These are phyloP conservation scores for Rhodotorula taiwanensis DNA, from an alignment of 768 basidiomycete genomes.

Conservation along the genomic window DNA sequence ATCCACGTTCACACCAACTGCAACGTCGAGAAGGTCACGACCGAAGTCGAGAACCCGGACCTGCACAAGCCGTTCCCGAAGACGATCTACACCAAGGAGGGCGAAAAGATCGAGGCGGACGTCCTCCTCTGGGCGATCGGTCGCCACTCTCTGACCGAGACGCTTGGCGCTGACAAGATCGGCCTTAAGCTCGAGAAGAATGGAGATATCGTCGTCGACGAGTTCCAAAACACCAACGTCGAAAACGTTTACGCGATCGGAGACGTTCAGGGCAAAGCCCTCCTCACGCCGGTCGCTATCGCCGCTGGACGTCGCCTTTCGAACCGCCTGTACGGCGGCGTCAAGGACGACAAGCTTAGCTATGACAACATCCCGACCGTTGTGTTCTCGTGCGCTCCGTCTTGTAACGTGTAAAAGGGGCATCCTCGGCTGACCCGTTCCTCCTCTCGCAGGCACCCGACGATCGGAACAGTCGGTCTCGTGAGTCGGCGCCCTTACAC, in stretches of 20 bases:
- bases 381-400: conserved; percentile 94
- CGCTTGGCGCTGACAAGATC: conserved; percentile 67
- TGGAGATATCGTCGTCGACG: conserved; percentile 82
- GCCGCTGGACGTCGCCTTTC: conserved; percentile 83
- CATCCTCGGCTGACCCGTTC: no score
- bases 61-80: conserved; percentile 44
- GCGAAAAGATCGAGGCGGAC: conserved; percentile 76
- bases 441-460: conserved; percentile 64
- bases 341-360: conserved; percentile 63
- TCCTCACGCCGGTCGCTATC: conserved; percentile 94
- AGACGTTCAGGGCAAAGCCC: conserved; percentile 83
- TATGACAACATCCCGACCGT: conserved; percentile 91
- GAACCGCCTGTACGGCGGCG: conserved; percentile 83
- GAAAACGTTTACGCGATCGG: conserved; percentile 73
- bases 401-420: no score
- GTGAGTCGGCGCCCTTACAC: conserved; percentile 3
- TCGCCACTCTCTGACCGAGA: conserved; percentile 68
- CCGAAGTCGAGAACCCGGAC: conserved; percentile 33
- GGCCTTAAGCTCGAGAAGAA: conserved; percentile 68
- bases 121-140: conserved; percentile 91
- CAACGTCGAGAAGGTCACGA: conserved; percentile 59
- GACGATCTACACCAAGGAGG: conserved; percentile 67
- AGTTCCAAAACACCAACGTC: conserved; percentile 76
- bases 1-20: conserved; percentile 74
- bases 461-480: conserved; percentile 89